Evolutionary conservation across 169 alveolate species (phyloP).

Genomic region (Plasmodium billcollinsi): DNA sequence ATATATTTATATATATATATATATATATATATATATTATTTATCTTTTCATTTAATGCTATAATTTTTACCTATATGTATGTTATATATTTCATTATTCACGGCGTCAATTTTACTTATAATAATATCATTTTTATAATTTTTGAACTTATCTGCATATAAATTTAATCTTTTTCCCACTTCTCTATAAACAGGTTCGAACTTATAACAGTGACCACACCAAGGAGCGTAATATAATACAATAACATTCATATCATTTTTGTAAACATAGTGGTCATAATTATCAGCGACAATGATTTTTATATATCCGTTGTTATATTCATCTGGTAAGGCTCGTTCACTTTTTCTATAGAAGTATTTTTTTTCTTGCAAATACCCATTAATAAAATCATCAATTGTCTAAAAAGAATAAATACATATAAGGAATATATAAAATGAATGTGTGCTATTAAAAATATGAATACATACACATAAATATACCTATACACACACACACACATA

Average conservation of each 20-base stretch:
- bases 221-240: slow-evolving; percentile 95
- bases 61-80: slow-evolving; percentile 25
- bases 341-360: slow-evolving; percentile 66
- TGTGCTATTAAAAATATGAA: too few species aligned
- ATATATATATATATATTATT: background rate
- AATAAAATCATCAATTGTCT: slow-evolving; percentile 59
- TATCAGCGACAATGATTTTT: slow-evolving; percentile 80
- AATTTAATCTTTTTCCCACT: slow-evolving; percentile 66
- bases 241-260: slow-evolving; percentile 84
- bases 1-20: slow-evolving; percentile 1
- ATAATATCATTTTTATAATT: slow-evolving; percentile 47
- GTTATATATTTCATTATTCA: slow-evolving; percentile 65
- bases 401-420: background rate
- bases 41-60: background rate
- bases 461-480: background rate
- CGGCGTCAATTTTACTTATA: slow-evolving; percentile 73
- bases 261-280: slow-evolving; percentile 88
- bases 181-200: slow-evolving; percentile 94
- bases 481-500: background rate
- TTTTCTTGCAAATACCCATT: slow-evolving; percentile 20
- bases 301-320: slow-evolving; percentile 74
- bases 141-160: slow-evolving; percentile 26
- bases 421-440: too few species aligned
- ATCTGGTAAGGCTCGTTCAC: slow-evolving; percentile 60
- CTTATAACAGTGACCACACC: slow-evolving; percentile 95